Percentiles rank a stretch among this genome's conserved stretches.
Evolutionary conservation across 257 asterid species (phyloP).

Genomic region (Thymus quinquecostatus): DNA sequence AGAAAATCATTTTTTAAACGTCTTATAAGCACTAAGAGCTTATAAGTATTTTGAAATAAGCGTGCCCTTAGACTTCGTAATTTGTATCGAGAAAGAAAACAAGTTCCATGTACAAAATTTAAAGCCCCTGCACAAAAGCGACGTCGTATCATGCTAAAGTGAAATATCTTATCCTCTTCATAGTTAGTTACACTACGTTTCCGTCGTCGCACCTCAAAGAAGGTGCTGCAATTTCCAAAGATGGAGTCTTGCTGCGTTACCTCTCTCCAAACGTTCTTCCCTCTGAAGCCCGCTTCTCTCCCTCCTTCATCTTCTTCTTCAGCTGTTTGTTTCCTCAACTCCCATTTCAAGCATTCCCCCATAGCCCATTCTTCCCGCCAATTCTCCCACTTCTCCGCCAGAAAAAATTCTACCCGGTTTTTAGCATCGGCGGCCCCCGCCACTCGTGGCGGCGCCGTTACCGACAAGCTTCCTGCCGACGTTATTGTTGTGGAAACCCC

Average conservation of each 20-base stretch:
- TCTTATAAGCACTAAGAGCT: too few species aligned
- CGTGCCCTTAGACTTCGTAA: too few species aligned
- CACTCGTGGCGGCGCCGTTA: slow-evolving; percentile 37
- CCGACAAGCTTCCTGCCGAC: slow-evolving; percentile 84
- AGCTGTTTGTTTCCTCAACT: slow-evolving; percentile 32
- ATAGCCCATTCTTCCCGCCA: slow-evolving; percentile 48
- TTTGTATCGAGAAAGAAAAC: too few species aligned
- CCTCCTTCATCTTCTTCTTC: slow-evolving; percentile 35
- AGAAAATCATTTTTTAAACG: too few species aligned
- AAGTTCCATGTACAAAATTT: too few species aligned
- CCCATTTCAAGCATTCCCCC: slow-evolving; percentile 37
- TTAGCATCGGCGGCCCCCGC: slow-evolving; percentile 55
- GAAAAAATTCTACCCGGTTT: slow-evolving; percentile 28
- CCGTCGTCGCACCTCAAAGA: slow-evolving; percentile 12
- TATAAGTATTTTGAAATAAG: too few species aligned
- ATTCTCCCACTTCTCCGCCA: slow-evolving; percentile 29
- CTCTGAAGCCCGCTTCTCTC: slow-evolving; percentile 40
- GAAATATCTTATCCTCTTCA: slow-evolving; percentile 35
- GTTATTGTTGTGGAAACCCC: slow-evolving; percentile 66
- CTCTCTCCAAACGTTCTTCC: slow-evolving; percentile 47
- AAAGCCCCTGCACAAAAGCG: background rate
- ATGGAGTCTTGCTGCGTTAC: slow-evolving; percentile 62
- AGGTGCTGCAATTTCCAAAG: slow-evolving; percentile 10
- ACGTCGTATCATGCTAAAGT: background rate
- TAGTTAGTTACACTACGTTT: background rate